A percentile compares a stretch with the other conserved stretches of the same genome.
These are phyloP conservation scores for Leccinum pellstonianum DNA, from an alignment of 768 basidiomycete species.

Conservation along the genomic window DNA sequence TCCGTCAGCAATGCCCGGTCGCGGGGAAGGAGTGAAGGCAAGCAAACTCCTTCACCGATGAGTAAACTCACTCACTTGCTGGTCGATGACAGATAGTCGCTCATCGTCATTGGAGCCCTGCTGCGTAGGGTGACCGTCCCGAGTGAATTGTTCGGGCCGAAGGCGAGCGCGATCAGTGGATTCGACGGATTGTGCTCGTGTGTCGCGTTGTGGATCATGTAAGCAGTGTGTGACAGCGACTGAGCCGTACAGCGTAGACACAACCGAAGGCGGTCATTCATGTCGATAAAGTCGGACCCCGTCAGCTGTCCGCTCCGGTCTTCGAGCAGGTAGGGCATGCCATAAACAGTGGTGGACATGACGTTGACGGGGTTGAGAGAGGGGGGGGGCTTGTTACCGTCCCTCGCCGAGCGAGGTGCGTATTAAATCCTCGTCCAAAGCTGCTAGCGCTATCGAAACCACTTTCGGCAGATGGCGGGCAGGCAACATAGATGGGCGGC, in stretches of 20 bases:
- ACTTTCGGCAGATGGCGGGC: constrained; percentile 24
- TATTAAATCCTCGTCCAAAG: constrained; percentile 25
- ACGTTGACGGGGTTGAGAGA: background rate
- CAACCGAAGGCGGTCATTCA: constrained; percentile 58
- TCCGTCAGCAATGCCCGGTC: background rate
- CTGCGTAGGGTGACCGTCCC: constrained; percentile 49
- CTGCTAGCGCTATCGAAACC: constrained; percentile 11
- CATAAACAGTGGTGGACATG: constrained; percentile 42
- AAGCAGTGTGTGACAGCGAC: constrained; percentile 43
- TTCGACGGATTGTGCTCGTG: constrained; percentile 26
- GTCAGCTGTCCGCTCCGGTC: constrained; percentile 55
- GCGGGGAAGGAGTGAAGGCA: background rate
- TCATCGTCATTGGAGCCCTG: constrained; percentile 44
- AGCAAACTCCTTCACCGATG: background rate
- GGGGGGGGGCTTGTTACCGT: background rate
- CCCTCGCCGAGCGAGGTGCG: background rate
- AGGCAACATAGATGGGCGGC: constrained; percentile 16
- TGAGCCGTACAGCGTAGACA: constrained; percentile 47
- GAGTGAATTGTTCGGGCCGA: constrained; percentile 47
- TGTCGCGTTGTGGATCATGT: constrained; percentile 50
- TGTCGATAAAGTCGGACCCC: constrained; percentile 60
- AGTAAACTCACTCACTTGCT: constrained; percentile 39
- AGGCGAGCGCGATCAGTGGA: constrained; percentile 51
- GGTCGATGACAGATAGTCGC: constrained; percentile 41
- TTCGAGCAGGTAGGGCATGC: constrained; percentile 62